Evolutionary conservation across 768 basidiomycete genomes (phyloP).

Genomic region (Boletus rex-veris): DNA sequence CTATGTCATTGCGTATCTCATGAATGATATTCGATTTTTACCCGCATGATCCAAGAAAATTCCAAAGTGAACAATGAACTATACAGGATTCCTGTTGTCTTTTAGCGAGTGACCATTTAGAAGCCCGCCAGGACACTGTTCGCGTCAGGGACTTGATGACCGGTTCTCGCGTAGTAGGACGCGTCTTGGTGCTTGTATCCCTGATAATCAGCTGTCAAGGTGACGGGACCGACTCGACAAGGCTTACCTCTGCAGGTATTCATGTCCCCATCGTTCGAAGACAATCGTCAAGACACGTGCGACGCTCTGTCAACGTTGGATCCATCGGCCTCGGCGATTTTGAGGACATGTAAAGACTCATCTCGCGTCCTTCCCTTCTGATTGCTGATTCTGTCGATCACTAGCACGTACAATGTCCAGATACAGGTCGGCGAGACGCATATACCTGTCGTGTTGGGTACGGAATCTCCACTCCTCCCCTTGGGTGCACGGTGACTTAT

Average conservation of each 20-base stretch:
- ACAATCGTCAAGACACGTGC: background rate
- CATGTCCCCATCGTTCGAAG: constrained; percentile 24
- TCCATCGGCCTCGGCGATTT: constrained; percentile 58
- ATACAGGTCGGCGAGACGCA: constrained; percentile 51
- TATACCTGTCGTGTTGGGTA: constrained; percentile 61
- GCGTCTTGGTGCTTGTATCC: constrained; percentile 6
- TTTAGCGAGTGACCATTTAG: background rate
- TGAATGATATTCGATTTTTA: too few relatives aligned
- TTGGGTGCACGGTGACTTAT: background rate
- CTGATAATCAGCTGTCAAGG: constrained; percentile 3
- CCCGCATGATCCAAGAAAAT: background rate
- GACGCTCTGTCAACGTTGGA: constrained; percentile 23
- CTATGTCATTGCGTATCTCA: too few relatives aligned
- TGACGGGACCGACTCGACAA: background rate
- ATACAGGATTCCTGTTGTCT: background rate
- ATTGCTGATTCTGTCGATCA: background rate
- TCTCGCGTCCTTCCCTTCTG: background rate
- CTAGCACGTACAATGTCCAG: constrained; percentile 62
- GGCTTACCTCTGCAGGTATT: constrained; percentile 17
- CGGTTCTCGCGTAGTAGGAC: background rate
- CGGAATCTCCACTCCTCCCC: background rate
- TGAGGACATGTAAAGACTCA: constrained; percentile 52
- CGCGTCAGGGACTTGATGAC: background rate
- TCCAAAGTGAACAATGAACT: background rate
- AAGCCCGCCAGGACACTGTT: background rate